phyloP scores from a whole-genome alignment of 2,329 filamentous ascomycete genomes.

The Chaetomium olivaceum region DNA sequence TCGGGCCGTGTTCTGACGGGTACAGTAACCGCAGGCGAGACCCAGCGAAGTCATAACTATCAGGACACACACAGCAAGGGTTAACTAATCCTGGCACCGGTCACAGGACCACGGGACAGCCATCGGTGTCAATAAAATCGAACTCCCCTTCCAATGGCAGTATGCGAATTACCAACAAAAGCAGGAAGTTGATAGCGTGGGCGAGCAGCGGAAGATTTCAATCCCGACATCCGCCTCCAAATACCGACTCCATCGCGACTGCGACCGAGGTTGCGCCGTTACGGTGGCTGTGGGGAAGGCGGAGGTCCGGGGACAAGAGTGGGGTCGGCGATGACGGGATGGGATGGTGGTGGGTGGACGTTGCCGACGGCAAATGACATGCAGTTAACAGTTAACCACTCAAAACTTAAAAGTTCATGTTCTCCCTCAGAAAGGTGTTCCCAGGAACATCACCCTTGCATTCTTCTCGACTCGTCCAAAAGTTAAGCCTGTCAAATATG shows the following conservation, averaged over 20 bases:
- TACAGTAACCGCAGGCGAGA: background rate
- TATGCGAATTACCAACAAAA: background rate
- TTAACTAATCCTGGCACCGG: background rate
- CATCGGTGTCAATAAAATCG: background rate
- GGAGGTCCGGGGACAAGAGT: background rate
- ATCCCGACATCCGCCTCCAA: constrained; percentile 7
- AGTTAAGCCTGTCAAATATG: constrained; percentile 1
- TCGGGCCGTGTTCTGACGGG: background rate
- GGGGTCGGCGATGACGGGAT: constrained; percentile 24
- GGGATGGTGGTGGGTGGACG: too few species aligned
- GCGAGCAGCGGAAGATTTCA: background rate
- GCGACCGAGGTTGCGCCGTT: background rate
- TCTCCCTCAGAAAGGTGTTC: background rate
- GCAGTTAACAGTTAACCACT: background rate
- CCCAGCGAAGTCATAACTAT: too few species aligned
- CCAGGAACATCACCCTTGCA: background rate
- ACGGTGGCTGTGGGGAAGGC: constrained; percentile 23
- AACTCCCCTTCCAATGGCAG: too few species aligned
- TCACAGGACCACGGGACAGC: background rate
- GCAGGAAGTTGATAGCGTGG: background rate
- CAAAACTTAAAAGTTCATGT: background rate
- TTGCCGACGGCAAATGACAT: constrained; percentile 6
- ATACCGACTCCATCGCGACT: constrained; percentile 14
- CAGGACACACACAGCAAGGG: too few species aligned
- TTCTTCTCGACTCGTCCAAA: background rate